Conservation (phyloP, 129 eudicot genomes). For the Saposhnikovia divaricata region DNA sequence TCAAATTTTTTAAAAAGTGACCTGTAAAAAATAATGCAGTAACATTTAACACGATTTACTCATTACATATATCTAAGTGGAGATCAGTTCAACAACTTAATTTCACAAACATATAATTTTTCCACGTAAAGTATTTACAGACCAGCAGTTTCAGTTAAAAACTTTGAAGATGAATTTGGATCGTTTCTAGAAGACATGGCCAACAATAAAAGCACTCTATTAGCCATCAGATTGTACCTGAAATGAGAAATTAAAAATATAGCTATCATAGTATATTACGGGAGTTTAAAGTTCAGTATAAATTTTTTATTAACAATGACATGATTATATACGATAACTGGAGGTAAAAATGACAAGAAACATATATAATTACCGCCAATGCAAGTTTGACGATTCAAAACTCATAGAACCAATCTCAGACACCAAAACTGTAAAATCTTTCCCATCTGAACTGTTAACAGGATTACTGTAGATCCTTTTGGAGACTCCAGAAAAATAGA, state of each 20-base stretch:
- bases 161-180: conserved; percentile 50
- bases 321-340: not conserved
- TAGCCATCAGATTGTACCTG: conserved; percentile 98
- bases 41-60: not conserved
- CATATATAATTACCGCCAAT: conserved; percentile 73
- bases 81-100: not conserved
- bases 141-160: conserved; percentile 82
- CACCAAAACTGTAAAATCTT: conserved; percentile 62
- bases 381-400: conserved; percentile 65
- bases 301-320: not conserved
- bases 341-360: not conserved
- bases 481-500: conserved; percentile 77
- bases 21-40: conserved; percentile 40
- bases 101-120: not conserved
- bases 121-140: conserved; percentile 21
- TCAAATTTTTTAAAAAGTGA: conserved; percentile 80
- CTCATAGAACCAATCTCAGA: conserved; percentile 89
- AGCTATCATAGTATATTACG: not conserved
- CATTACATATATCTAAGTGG: not conserved
- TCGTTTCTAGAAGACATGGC: conserved; percentile 83
- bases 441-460: conserved; percentile 43
- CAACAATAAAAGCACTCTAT: conserved; percentile 78
- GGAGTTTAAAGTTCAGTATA: not conserved
- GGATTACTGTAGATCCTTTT: conserved; percentile 49
- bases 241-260: conserved; percentile 15